Evolutionary conservation across 106 monocot species (phyloP).

Genomic region (Ottelia alismoides): DNA sequence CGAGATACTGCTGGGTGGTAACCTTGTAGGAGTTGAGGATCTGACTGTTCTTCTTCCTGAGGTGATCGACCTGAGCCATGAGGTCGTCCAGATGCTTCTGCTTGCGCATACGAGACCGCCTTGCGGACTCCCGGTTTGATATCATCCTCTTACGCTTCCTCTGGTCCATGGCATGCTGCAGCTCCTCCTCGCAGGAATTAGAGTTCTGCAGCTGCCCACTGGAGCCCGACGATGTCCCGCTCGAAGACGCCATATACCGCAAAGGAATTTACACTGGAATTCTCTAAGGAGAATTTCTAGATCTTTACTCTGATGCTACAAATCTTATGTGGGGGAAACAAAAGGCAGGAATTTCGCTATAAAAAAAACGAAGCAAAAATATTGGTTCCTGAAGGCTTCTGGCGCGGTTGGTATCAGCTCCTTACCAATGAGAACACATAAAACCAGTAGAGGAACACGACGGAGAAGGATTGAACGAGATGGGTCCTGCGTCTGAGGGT

Average conservation of each 20-base stretch:
- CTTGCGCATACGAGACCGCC: conserved; percentile 63
- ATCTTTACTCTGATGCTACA: background rate
- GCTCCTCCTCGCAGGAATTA: conserved; percentile 14
- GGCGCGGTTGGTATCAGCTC: background rate
- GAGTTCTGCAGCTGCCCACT: conserved; percentile 12
- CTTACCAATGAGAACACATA: conserved; percentile 55
- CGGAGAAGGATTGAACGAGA: conserved; percentile 69
- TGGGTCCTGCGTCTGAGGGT: conserved; percentile 38
- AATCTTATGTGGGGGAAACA: no score
- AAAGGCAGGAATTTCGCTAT: background rate
- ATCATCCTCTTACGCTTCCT: conserved; percentile 50
- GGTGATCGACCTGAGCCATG: conserved; percentile 20
- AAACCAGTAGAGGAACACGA: conserved; percentile 86
- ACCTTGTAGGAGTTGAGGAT: conserved; percentile 18
- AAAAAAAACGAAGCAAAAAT: background rate
- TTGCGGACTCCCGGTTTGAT: conserved; percentile 74
- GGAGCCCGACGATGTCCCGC: conserved; percentile 23
- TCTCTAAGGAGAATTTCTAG: background rate
- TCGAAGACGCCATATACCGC: conserved; percentile 18
- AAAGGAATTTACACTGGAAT: background rate
- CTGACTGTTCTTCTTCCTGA: conserved; percentile 37
- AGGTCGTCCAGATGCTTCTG: conserved; percentile 77
- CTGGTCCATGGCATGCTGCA: conserved; percentile 21
- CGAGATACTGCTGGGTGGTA: conserved; percentile 27
- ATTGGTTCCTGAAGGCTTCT: background rate